Base-by-base conservation (phyloP, 2,329 filamentous ascomycete species). In the Botrytis fragariae region DNA sequence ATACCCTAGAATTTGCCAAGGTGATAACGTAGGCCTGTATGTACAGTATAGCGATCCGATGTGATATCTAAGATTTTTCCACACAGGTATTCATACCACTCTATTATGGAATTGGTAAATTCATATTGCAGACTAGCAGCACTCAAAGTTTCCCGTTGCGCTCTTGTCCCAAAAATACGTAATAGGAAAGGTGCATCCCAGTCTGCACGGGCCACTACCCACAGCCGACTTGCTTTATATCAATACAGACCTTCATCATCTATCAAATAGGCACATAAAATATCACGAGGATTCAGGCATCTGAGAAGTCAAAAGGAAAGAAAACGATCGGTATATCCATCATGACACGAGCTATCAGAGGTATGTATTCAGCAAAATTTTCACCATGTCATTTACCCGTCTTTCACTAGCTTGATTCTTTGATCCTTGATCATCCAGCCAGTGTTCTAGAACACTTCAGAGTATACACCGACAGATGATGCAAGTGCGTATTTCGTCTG, bases 291-390 rank as follows among this genome's bases (percentile, higher is more conserved):
- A 48, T 35, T 48, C 20, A 16, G 25, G 16, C 32, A 39, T 37
- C 44, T 18, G 35, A 57, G 35, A 57, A 57, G 16, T 9, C 25
- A 68, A 54, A 42, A 42, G 48, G n/a, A 35, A 25, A n/a, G 29
- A 6, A 32, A 32, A 32, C 48, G 18, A 16, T 29, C 8, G 14
- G 35, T n/a, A 65, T 9, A 45, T 29, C 18, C 61, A 60, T 32
- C 25, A 89, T 89, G 87, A 86, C 87, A 76, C 87, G 87, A 79
- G 87, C 87, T 74, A 87, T 88, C 60, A 84, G 85, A 85, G 87
- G 87, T 88, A 78, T 71, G 81, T 42, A 51, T 69, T 79, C 45
- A 35, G 16, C 18, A 51, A 48, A 16, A 48, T 69, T 8, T 22
- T 29, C 51, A 44, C 51, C 22, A 59, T 51, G n/a, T 25, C 20